Base-by-base conservation (phyloP, 768 basidiomycete species). In the Gymnopilus dilepis region DNA sequence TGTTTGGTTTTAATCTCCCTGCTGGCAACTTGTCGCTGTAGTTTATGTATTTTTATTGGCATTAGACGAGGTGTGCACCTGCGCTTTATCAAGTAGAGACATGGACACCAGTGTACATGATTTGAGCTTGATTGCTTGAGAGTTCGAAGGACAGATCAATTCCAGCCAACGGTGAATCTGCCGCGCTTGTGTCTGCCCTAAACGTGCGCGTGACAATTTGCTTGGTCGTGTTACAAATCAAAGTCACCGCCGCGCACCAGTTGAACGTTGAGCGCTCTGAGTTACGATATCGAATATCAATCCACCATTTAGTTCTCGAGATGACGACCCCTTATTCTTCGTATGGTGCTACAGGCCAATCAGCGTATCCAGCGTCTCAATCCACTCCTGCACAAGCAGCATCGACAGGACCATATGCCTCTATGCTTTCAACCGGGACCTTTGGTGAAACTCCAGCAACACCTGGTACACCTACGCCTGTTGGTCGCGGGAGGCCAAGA, bases 401-500 rank as follows among this genome's bases (percentile, higher is more conserved):
- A 34, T 34, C 56, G 9, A 50, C 57, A 31, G 38, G 63, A 13
- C 67, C 63, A 13, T 67, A 63, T 55, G 57, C 66, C 9, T 61
- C 67, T 11, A 62, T 67, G n/a, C 60, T 67, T 6, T 61, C 59
- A n/a, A 67, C 54, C 50, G 59, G 53, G 11, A 61, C 56, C 40
- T 65, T 63, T 24, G 52, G 34, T 6, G 64, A 65, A 41, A 45
- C 56, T 7, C 66, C 60, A 42, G 65, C 60, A n/a, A 59, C 57
- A 42, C 69, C 65, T 26, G 34, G 60, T 6, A 74, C 74, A n/a
- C 73, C 72, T 12, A 73, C 73, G 31, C 69, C 70, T 15, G 63
- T 62, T 24, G 65, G 69, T 47, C 74, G 77, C 8, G 76, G 77
- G 28, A 70, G 77, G 30, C 73, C 73, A 21, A 61, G 76, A 60